Evolutionary conservation across 495 filamentous ascomycete genomes (phyloP), one percentile per base, ranked within the genome.

Genomic region (Penicillium alfredii): DNA sequence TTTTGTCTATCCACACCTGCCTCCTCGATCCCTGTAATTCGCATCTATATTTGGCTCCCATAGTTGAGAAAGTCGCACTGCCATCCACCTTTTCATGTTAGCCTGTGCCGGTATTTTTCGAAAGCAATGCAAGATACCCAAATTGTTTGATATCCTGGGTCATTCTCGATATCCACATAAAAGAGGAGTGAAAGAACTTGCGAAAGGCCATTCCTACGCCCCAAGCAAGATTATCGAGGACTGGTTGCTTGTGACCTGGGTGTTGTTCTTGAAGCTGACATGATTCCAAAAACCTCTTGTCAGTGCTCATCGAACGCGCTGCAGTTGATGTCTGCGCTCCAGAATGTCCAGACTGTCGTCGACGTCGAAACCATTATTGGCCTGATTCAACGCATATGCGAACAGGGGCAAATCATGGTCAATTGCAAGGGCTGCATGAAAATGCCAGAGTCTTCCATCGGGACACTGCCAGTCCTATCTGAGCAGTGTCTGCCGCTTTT

Each of bases 401-500:
- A n/a, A 3, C 56, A 61, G 11, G 55, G 55, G 0, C 42, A 48
- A 30, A 24, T 26, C 0, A 54, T 61, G 19, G 15, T 63, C 3
- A 40, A 48, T 6, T 63, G 60, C 31, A 42, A 44, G 13, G 35
- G 45, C 3, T 63, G 60, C 29, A 43, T 40, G 19, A 46, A 43
- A 9, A 40, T 23, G 5, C 38, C 45, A 1, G 50, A 52, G 8
- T 40, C 49, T 7, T 47, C 56, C 7, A 37, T 58, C 3, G 35
- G 46, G 17, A 46, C 49, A 7, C 36, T 63, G 6, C 48, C 47
- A 3, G 36, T 51, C 0, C 42, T 60, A 1, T 46, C 48, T 4
- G 55, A 63, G 16, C 45, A 53, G 15, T 56, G 55, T 23, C 44
- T 63, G 1, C 38, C 50, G 4, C 44, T 64, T 5, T 55, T 60